Evolutionary conservation across 345 rosid species (phyloP).

Genomic region (Gossypium arboreum): DNA sequence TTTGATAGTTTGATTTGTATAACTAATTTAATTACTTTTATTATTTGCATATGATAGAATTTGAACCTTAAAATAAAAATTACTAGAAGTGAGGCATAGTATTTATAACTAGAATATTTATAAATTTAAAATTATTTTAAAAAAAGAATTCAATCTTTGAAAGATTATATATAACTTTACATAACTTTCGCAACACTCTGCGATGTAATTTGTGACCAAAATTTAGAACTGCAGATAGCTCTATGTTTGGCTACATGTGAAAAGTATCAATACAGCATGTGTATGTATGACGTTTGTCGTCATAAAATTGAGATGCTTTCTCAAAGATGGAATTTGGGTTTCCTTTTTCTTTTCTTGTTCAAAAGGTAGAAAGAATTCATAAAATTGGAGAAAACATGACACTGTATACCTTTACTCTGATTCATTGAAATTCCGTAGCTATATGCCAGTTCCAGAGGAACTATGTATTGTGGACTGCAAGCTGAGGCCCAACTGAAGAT

Average conservation of each 20-base stretch:
- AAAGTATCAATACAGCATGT: neutral
- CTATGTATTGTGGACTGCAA: conserved; percentile 27
- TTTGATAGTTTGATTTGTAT: too few relatives aligned
- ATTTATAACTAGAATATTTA: too few relatives aligned
- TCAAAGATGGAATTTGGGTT: neutral
- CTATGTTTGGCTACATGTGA: neutral
- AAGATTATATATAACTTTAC: too few relatives aligned
- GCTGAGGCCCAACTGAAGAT: conserved; percentile 63
- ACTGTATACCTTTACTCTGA: neutral
- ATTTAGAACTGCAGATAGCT: neutral
- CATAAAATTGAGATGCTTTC: neutral
- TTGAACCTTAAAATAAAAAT: too few relatives aligned
- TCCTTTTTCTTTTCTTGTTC: neutral
- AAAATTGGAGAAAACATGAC: neutral
- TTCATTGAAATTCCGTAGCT: neutral
- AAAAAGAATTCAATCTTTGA: too few relatives aligned
- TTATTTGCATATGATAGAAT: too few relatives aligned
- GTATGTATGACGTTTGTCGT: neutral
- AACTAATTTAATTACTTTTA: too few relatives aligned
- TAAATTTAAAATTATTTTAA: too few relatives aligned
- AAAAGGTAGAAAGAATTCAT: neutral
- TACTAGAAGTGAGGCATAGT: too few relatives aligned
- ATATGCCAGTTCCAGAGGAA: too few relatives aligned
- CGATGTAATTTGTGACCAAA: too few relatives aligned
- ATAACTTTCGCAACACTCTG: too few relatives aligned